Evolutionary conservation across 2,329 filamentous ascomycete genomes (phyloP), one percentile per base, ranked within the genome.

Genomic region (Arthroderma sp.): DNA sequence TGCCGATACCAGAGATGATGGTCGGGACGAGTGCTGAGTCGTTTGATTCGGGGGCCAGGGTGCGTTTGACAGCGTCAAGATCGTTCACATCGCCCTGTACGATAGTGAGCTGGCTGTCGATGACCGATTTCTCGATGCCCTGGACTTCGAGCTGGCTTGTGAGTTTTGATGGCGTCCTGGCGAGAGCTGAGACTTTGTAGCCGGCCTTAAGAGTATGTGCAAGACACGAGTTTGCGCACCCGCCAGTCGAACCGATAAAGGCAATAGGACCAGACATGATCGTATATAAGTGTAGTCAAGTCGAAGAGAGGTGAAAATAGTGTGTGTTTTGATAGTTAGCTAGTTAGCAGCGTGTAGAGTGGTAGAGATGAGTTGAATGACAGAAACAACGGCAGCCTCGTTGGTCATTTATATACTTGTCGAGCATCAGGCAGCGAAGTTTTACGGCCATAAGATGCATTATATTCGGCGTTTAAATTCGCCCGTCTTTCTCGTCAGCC

Each of bases 171-270:
- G 72, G 71, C 1, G 61, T 70, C 11, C 73, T 69, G 27, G 62
- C 72, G 6, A 77, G 61, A 6, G 72, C 71, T 38, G 61, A 62
- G 49, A 65, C 69, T 45, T 59, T 57, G 54, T 70, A 62, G 38
- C 67, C 67, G 3, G 64, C 64, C 29, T 62, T 57, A 36, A 75
- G 61, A 4, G 70, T 58, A 15, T 57, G 55, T 22, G 64, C 62
- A 11, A 75, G 66, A 38, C 64, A 63, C 29, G 64, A 53, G 38
- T 66, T 60, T 32, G 65, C 62, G 49, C 65, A 67, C 40, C 70
- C 72, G 45, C 69, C 70, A 22, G 71, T 74, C 27, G 71, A 69
- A 39, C 72, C 72, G 49, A 75, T 66, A 59, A 75, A 73, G 36
- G 69, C 67, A 44, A 73, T 54, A 22, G 45, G 32, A 11, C 32